Conservation (phyloP, 768 basidiomycete genomes). For the Psilocybe cubensis region DNA sequence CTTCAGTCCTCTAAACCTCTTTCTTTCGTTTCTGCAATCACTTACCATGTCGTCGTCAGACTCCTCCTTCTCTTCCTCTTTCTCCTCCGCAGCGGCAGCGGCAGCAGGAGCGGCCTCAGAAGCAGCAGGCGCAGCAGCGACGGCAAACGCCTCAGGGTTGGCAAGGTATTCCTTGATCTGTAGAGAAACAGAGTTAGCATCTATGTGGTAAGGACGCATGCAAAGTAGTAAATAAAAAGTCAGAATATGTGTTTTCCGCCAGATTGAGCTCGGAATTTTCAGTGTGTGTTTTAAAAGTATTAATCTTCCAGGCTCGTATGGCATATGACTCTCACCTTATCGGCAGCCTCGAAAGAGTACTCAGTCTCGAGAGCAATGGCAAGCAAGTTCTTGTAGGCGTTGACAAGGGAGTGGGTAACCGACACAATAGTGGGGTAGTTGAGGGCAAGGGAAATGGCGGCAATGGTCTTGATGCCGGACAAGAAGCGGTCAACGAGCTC, state of each 20-base stretch:
- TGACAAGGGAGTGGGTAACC: constrained; percentile 93
- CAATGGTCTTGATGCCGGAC: constrained; percentile 93
- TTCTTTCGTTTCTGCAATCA: constrained; percentile 10
- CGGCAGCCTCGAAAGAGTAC: constrained; percentile 91
- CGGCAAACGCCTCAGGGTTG: constrained; percentile 98
- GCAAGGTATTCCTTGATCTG: constrained; percentile 96
- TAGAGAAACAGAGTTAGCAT: constrained; percentile 20
- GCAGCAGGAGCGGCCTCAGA: constrained; percentile 59
- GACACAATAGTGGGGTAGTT: constrained; percentile 97
- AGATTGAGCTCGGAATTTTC: constrained; percentile 78
- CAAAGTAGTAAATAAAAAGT: constrained; percentile 18
- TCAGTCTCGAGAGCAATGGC: constrained; percentile 90
- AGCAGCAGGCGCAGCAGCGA: constrained; percentile 67
- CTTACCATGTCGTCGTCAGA: constrained; percentile 90
- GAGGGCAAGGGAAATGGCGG: constrained; percentile 93
- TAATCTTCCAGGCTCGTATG: constrained; percentile 35
- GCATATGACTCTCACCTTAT: constrained; percentile 66
- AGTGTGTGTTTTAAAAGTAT: constrained; percentile 54
- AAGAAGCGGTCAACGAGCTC: constrained; percentile 93
- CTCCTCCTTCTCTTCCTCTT: constrained; percentile 84
- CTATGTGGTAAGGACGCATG: neutral
- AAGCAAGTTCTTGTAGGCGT: constrained; percentile 98
- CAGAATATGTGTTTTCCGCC: constrained; percentile 36
- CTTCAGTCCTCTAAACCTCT: too few species aligned
- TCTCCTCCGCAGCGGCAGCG: constrained; percentile 66